Evolutionary conservation across 371 early-diverging fungal genomes (phyloP), one percentile per base, ranked within the genome.

Genomic region (Mucor indicus): DNA sequence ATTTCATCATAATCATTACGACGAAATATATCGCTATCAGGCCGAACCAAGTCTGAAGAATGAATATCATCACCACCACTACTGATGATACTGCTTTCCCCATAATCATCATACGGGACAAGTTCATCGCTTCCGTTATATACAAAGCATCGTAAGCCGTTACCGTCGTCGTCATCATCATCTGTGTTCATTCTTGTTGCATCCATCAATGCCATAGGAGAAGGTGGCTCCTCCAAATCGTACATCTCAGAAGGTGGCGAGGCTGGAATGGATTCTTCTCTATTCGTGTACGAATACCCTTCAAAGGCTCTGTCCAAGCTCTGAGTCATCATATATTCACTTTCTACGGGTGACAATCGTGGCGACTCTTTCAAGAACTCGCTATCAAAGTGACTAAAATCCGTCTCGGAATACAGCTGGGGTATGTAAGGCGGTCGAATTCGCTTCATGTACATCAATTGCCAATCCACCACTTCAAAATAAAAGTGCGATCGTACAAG

Each of bases 401-500:
- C 87, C 1, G 68, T 67, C 31, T 75, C 78, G 8, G 76, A 69
- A 15, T 54, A 42, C 24, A 80, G 44, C 17, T 66, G 58, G 8
- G 85, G 81, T 2, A 79, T 57, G 48, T 79, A 77, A 3, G 79
- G 79, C n/a, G 87, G 83, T 33, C 44, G 53, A 36, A 80, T 69
- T 6, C 79, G 72, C 43, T 79, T 79, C 32, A 78, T 63, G 29
- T 71, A 72, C 1, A 88, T 72, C n/a, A 72, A 69, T 16, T 81
- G 70, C 90, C 90, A 91, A 58, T 84, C 75, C 22, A 89, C 62
- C 6, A 48, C 57, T 4, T 50, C 36, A 58, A 91, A 88, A 54
- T 84, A 91, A 9, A 83, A 77, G 48, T 90, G 87, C 1, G 62
- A 54, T 31, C 84, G 83, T 24, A 90, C 76, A 2, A 52, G 48